phyloP scores from a whole-genome alignment of 2,329 filamentous ascomycete species.

The Talaromyces sp. region DNA sequence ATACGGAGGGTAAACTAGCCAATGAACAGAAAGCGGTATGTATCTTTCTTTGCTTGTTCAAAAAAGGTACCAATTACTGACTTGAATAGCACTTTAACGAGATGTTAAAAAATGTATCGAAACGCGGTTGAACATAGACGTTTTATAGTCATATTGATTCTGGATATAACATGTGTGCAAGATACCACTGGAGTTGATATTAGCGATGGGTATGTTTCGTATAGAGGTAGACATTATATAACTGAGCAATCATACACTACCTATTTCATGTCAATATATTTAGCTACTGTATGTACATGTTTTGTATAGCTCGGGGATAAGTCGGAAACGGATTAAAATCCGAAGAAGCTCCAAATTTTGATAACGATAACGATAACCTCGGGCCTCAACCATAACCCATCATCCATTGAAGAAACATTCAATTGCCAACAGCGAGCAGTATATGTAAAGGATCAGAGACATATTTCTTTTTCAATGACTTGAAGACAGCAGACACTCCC shows the following conservation, averaged over 20 bases:
- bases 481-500: background rate
- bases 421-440: background rate
- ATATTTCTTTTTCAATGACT: background rate
- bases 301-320: background rate
- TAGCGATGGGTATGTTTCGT: background rate
- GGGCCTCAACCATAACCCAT: background rate
- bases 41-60: background rate
- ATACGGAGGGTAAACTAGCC: conserved; percentile 45
- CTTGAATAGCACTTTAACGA: conserved; percentile 35
- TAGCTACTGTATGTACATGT: background rate
- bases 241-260: background rate
- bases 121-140: conserved; percentile 19
- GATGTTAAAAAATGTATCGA: conserved; percentile 33
- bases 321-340: background rate
- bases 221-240: background rate
- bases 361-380: background rate
- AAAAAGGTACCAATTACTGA: conserved; percentile 12
- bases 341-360: background rate
- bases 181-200: conserved; percentile 9
- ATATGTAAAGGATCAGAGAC: no score
- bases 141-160: conserved; percentile 1
- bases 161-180: conserved; percentile 6
- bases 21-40: conserved; percentile 63
- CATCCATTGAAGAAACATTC: background rate
- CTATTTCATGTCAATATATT: background rate